phyloP scores from a whole-genome alignment of 2,329 filamentous ascomycete species.

The Tolypocladium pustulatum region DNA sequence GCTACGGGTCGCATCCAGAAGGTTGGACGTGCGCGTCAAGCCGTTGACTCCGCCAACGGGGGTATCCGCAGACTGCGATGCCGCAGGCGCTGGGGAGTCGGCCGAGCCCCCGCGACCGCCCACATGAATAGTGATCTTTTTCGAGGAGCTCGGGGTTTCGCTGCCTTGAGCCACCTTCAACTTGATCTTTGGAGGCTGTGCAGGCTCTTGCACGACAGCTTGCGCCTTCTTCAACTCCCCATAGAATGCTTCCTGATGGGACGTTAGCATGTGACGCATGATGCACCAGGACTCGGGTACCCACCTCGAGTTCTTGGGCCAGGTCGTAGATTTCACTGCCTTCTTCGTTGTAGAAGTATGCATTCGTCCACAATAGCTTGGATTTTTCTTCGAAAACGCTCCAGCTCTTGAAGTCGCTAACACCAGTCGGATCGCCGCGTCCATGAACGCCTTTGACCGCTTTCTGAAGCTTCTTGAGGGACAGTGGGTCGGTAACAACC shows the following conservation, averaged over 20 bases:
- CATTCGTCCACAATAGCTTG: slow-evolving; percentile 78
- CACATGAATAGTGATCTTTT: slow-evolving; percentile 64
- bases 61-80: slow-evolving; percentile 12
- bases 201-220: slow-evolving; percentile 59
- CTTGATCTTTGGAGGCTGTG: slow-evolving; percentile 68
- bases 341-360: slow-evolving; percentile 84
- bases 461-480: slow-evolving; percentile 68
- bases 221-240: slow-evolving; percentile 62
- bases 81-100: slow-evolving; percentile 39
- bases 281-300: neutral
- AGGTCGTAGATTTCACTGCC: slow-evolving; percentile 73
- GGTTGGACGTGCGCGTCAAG: slow-evolving; percentile 9
- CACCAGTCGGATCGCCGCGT: slow-evolving; percentile 50
- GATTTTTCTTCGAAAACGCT: slow-evolving; percentile 69
- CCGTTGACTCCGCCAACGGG: slow-evolving; percentile 14
- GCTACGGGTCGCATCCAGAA: slow-evolving; percentile 29
- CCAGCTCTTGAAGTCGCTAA: slow-evolving; percentile 72
- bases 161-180: slow-evolving; percentile 52
- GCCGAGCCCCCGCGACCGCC: slow-evolving; percentile 46
- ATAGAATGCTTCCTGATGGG: slow-evolving; percentile 54
- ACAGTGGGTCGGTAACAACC: slow-evolving; percentile 71
- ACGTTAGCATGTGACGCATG: slow-evolving; percentile 6
- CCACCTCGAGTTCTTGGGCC: slow-evolving; percentile 69
- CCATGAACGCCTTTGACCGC: slow-evolving; percentile 63
- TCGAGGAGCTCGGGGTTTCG: slow-evolving; percentile 35